phyloP scores from a whole-genome alignment of 331 rosid genomes.

The Rhamnella rubrinervis region DNA sequence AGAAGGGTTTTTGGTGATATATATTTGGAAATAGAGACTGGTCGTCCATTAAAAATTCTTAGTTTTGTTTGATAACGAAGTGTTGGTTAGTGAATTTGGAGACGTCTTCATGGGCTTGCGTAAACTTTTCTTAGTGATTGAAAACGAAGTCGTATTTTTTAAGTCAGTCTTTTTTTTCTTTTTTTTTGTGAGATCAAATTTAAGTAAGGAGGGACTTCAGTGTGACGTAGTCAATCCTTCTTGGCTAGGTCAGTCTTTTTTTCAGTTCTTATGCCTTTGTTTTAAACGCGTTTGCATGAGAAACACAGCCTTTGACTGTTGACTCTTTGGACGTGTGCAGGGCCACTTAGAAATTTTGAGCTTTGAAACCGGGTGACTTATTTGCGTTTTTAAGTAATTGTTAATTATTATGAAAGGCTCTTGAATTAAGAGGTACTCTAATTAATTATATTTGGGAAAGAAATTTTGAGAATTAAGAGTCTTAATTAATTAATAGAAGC shows the following conservation, averaged over 20 bases:
- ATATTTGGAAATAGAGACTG: not conserved
- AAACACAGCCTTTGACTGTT: slow-evolving; percentile 5
- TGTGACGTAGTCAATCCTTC: too few species aligned
- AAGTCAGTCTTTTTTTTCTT: too few species aligned
- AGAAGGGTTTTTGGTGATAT: not conserved
- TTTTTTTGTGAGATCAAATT: too few species aligned
- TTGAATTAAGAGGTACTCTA: too few species aligned
- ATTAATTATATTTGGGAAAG: not conserved
- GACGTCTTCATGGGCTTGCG: too few species aligned
- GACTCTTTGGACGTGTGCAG: not conserved
- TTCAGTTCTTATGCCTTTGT: not conserved
- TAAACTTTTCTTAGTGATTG: not conserved
- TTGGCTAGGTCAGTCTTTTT: too few species aligned
- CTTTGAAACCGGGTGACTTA: too few species aligned
- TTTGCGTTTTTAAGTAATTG: too few species aligned
- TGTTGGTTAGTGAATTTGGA: not conserved
- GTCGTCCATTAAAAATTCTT: not conserved
- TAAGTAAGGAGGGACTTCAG: too few species aligned
- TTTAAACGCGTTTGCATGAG: slow-evolving; percentile 6
- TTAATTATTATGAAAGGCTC: too few species aligned
- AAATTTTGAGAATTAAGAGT: not conserved
- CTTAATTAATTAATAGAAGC: not conserved
- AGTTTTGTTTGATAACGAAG: not conserved
- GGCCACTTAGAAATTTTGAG: not conserved
- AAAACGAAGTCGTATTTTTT: not conserved